A percentile compares a stretch with the other conserved stretches of the same genome.
Conservation (phyloP, 1,139 yeast species). For the Blastobotrys proliferans region DNA sequence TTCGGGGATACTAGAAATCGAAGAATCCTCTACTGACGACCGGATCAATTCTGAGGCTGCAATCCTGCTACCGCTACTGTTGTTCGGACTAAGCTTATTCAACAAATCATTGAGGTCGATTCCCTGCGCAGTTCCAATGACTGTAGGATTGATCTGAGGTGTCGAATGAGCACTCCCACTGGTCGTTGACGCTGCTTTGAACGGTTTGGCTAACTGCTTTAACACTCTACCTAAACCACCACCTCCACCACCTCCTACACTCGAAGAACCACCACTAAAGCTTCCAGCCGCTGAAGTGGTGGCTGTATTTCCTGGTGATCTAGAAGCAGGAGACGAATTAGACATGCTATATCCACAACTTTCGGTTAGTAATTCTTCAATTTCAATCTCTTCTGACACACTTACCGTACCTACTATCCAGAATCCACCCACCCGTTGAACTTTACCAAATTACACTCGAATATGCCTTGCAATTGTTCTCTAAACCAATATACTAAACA, state of each 20-base stretch:
- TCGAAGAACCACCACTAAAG: too few species aligned
- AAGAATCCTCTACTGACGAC: conserved; percentile 47
- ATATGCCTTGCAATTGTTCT: too few species aligned
- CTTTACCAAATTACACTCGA: too few species aligned
- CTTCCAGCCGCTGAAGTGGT: too few species aligned
- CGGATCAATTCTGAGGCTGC: conserved; percentile 52
- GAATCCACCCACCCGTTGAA: too few species aligned
- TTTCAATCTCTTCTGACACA: too few species aligned
- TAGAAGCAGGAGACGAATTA: conserved; percentile 5
- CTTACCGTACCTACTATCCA: too few species aligned
- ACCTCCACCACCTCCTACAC: too few species aligned
- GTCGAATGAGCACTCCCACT: conserved; percentile 25
- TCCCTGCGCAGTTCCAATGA: conserved; percentile 60
- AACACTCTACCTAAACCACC: conserved; percentile 43
- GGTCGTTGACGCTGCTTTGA: conserved; percentile 36
- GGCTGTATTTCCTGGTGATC: too few species aligned
- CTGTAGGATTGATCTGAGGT: conserved; percentile 48
- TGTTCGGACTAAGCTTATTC: conserved; percentile 39
- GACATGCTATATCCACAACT: too few species aligned
- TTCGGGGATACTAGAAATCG: conserved; percentile 62
- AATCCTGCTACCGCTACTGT: conserved; percentile 42
- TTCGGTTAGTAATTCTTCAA: background rate
- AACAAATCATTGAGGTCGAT: conserved; percentile 48
- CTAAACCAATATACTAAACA: too few species aligned
- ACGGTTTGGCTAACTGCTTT: conserved; percentile 52